Base-by-base conservation (phyloP, 352 stramenopile genomes). In the Pythium volutum region DNA sequence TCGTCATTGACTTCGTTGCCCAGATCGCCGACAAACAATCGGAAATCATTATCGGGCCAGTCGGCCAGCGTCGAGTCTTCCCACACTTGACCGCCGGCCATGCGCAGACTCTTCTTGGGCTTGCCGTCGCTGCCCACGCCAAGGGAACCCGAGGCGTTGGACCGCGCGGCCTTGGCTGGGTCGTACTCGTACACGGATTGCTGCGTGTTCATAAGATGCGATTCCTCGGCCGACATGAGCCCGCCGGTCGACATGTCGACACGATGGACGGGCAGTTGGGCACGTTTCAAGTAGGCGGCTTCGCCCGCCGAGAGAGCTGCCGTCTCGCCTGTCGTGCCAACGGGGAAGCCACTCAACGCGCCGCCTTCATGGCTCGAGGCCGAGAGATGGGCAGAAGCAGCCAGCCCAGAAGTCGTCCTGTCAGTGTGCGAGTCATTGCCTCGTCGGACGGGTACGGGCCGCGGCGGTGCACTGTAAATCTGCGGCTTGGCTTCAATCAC, bases 31-130 rank as follows among this genome's bases (percentile, higher is more conserved):
- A 97, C 93, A 69, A 98, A 99, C 16, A 99, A 73, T 2, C 95
- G 88, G 73, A 97, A 98, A 70, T 99, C 95, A 70, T 98, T 98
- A 20, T 97, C 87, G 0, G 95, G 95, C 95, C 95, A 99, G 56
- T 98, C 91, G 7, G 79, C 77, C 18, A 99, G 75, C 25, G 92
- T 97, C 33, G 67, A 51, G 65, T 99, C 95, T 23, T 94, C 85
- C 93, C 94, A 98, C 8, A 96, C 81, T 59, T 97, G 76, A 10
- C 93, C 94, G 1, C 83, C 83, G 11, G 77, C 85, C 60, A 91
- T 75, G 47, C 85, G 73, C 25, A 94, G 26, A 29, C 84, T 74
- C 36, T 76, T 71, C 57, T 91, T 94, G 4, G 60, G 41, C 46
- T 81, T 77, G 25, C 50, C 63, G n/a, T 58, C 64, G 7, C 41